Percentiles rank a stretch among this genome's conserved stretches.
These are phyloP conservation scores for Chondrostereum purpureum DNA, from an alignment of 1,284 basidiomycete species.

Conservation along the genomic window DNA sequence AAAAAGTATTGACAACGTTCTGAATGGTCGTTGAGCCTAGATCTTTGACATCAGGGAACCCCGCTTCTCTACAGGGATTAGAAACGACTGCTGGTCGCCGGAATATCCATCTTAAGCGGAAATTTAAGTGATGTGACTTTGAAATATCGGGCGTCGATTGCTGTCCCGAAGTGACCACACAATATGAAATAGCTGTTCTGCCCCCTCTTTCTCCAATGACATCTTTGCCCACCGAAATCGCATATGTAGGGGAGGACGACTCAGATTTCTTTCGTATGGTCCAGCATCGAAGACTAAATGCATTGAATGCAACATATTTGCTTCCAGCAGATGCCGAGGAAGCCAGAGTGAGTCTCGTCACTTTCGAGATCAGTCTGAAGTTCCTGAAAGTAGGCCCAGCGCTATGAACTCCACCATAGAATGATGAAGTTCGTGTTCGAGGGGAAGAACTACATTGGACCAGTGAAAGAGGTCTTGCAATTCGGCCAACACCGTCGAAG, in stretches of 20 bases:
- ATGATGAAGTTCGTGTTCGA: slow-evolving; percentile 59
- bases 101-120: background rate
- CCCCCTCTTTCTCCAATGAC: slow-evolving; percentile 11
- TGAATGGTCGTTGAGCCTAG: background rate
- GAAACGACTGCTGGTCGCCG: too few species aligned
- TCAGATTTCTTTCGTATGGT: slow-evolving; percentile 42
- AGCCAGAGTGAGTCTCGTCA: slow-evolving; percentile 35
- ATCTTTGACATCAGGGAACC: background rate
- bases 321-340: slow-evolving; percentile 59
- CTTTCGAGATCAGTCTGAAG: slow-evolving; percentile 7
- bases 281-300: slow-evolving; percentile 43
- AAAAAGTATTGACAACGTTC: background rate
- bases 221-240: slow-evolving; percentile 16
- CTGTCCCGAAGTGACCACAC: too few species aligned
- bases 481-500: slow-evolving; percentile 38
- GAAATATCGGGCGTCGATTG: background rate
- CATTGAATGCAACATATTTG: slow-evolving; percentile 45
- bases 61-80: background rate
- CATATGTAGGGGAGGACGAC: slow-evolving; percentile 36
- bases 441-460: slow-evolving; percentile 57
- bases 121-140: background rate
- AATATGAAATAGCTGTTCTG: background rate
- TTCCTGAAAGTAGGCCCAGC: slow-evolving; percentile 28
- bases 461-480: slow-evolving; percentile 47
- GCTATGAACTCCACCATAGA: slow-evolving; percentile 54